A percentile compares a stretch with the other conserved stretches of the same genome.
Evolutionary conservation across 2,329 filamentous ascomycete genomes (phyloP).

Genomic region (Diaporthe ampelina): DNA sequence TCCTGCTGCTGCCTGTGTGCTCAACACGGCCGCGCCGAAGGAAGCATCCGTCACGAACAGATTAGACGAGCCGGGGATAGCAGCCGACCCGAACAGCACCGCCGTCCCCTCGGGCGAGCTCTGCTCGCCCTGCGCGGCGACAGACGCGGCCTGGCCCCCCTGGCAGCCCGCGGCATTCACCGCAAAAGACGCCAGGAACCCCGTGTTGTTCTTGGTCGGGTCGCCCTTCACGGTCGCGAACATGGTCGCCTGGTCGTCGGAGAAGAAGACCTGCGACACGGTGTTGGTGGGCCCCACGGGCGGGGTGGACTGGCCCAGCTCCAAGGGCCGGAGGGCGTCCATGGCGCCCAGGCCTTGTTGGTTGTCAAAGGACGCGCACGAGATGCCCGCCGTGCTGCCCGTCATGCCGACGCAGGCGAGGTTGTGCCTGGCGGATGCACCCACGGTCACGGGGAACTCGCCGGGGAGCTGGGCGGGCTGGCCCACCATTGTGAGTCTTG

Average conservation of each 20-base stretch:
- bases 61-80: constrained; percentile 58
- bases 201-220: constrained; percentile 65
- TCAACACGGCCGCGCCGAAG: constrained; percentile 67
- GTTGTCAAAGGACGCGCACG: constrained; percentile 57
- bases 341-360: constrained; percentile 55
- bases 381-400: constrained; percentile 59
- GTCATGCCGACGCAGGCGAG: constrained; percentile 63
- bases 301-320: constrained; percentile 69
- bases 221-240: constrained; percentile 74
- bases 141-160: constrained; percentile 30
- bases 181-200: constrained; percentile 67
- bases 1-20: constrained; percentile 47
- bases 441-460: constrained; percentile 67
- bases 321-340: constrained; percentile 62
- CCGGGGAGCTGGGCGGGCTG: constrained; percentile 59
- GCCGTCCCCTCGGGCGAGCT: constrained; percentile 68
- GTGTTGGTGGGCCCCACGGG: constrained; percentile 70
- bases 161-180: constrained; percentile 50
- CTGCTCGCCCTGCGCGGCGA: constrained; percentile 48
- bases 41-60: constrained; percentile 71
- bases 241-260: constrained; percentile 64
- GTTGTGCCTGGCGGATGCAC: constrained; percentile 58
- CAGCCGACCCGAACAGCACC: constrained; percentile 66
- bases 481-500: constrained; percentile 60
- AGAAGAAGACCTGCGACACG: constrained; percentile 73